Evolutionary conservation across 192 early-diverging fungal species (phyloP), one percentile per base, ranked within the genome.

Genomic region (Umbelopsis ramanniana): DNA sequence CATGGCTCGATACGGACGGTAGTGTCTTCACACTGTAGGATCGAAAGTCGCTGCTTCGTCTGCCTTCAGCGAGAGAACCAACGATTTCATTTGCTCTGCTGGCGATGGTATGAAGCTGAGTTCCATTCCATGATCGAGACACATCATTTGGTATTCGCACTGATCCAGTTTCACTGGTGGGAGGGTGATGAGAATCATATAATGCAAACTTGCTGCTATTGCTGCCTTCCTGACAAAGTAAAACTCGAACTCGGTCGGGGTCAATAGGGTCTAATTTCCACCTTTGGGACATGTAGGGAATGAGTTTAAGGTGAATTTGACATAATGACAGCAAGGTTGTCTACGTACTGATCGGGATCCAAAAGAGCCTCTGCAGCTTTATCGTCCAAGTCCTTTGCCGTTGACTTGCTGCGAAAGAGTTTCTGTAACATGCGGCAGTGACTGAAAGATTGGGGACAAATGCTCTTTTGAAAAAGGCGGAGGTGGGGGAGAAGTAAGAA

Each of bases 221-320:
- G 50, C 75, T 76, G 66, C 76, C 83, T 54, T 85, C 84, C 66
- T 85, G 84, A 52, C 84, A 85, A 54, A 85, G 76, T 52, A 85
- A 50, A 67, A 85, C 81, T 63, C 84, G 79, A 55, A 85, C 74
- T 74, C 83, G 74, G 17, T 78, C 74, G 3, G 80, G 71, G 21
- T 76, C 77, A 43, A 85, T 76, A 12, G 81, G 50, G 26, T 72
- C 75, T 21, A 75, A 73, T 38, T 69, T 72, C 84, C 84, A 85
- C 69, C 84, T 85, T 43, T 43, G 40, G 11, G 11, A 57, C 46
- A 43, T 47, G 35, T 60, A 19, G n/a, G 19, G 40, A 21, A 57
- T 45, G 29, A n/a, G 66, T 57, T 22, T 52, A 23, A 53, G 24
- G 45, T 52, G n/a, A 54, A 48, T 33, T 38, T 22, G 46, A 50